Evolutionary conservation across 2,329 filamentous ascomycete species (phyloP).

Genomic region (Hypoxylon sp.): DNA sequence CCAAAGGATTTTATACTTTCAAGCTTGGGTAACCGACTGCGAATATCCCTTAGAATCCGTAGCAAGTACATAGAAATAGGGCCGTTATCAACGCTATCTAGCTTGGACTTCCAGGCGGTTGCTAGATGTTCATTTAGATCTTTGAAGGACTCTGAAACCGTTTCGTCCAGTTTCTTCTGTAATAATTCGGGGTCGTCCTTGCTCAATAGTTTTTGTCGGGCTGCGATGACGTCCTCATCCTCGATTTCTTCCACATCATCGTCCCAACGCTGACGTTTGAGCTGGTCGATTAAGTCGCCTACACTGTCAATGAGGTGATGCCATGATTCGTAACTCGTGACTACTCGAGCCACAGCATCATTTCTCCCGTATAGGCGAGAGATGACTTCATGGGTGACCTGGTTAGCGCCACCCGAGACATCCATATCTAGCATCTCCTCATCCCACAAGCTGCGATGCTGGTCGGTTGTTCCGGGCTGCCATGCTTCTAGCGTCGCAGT

Average conservation of each 20-base stretch:
- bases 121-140: conserved; percentile 71
- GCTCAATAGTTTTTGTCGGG: conserved; percentile 76
- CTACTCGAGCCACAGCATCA: conserved; percentile 73
- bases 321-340: conserved; percentile 80
- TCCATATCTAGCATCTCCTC: conserved; percentile 74
- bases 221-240: conserved; percentile 79
- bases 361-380: conserved; percentile 81
- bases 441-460: conserved; percentile 76
- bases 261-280: conserved; percentile 80
- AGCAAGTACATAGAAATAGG: conserved; percentile 76
- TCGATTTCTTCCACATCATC: conserved; percentile 81
- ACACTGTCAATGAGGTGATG: conserved; percentile 79
- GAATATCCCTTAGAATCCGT: conserved; percentile 81
- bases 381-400: conserved; percentile 79
- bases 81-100: conserved; percentile 64
- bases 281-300: conserved; percentile 72
- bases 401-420: conserved; percentile 73
- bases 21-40: conserved; percentile 73
- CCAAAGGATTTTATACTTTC: conserved; percentile 70
- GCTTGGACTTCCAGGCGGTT: conserved; percentile 64
- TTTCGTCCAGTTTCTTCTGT: conserved; percentile 70
- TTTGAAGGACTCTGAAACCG: conserved; percentile 70
- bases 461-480: conserved; percentile 67
- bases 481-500: conserved; percentile 73
- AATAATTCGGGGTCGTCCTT: conserved; percentile 78